Base-by-base conservation (phyloP, 2,329 filamentous ascomycete genomes). In the Zymoseptoria crescenta region DNA sequence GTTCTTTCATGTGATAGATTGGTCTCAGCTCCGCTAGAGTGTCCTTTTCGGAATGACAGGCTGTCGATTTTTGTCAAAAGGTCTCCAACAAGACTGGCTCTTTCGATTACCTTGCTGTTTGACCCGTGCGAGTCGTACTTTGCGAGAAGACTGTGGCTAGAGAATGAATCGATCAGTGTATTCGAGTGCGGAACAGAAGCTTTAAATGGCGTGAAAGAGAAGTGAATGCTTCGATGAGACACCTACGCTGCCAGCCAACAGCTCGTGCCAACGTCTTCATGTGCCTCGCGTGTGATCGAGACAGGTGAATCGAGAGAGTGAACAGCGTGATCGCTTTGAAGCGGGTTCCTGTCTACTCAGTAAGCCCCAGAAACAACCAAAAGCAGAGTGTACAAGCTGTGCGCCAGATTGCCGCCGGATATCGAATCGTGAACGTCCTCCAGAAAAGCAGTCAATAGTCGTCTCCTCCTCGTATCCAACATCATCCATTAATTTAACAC, bases 401-500 rank as follows among this genome's bases (percentile, higher is more conserved):
- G 35, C 35, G 35, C 35, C 35, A 45, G n/a, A 45, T 45, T 16
- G 35, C 35, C 35, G 35, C 35, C 35, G 35, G 2, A 45, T 45
- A 45, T 45, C 13, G 16, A 16, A n/a, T 16, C 35, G 35, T 45
- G 9, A 45, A 45, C 0, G 3, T 41, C 35, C 35, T 16, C 10
- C 35, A 16, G 16, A n/a, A 16, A 45, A 13, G 35, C 35, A 45
- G 3, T 45, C 35, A n/a, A 16, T 45, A 20, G 9, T 3, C 24
- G 16, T 52, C 8, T n/a, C n/a, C 27, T 30, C 51, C 10, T 29
- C 24, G 6, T 3, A 51, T 13, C n/a, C 51, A 27, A 13, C 24
- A 20, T 20, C 24, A 51, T 28, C 16, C 3, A 10, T 63, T 57
- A 95, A 59, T 89, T 88, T 68, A 96, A 73, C 55, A 91, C 85